phyloP scores from a whole-genome alignment of 352 stramenopile genomes.

The Globisporangium canariense region DNA sequence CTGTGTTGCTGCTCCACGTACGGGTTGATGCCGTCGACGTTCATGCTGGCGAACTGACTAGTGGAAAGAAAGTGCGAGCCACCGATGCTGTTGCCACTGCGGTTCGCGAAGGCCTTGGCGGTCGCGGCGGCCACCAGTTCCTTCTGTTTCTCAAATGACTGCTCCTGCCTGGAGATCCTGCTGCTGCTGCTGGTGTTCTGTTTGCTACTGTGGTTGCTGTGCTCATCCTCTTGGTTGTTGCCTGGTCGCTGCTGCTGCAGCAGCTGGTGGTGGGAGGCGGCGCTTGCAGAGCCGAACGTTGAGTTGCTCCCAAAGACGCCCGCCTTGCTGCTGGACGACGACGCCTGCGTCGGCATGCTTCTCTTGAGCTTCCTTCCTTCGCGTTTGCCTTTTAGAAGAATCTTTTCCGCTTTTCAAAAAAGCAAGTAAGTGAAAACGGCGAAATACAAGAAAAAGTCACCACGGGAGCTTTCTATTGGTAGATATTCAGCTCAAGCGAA shows the following conservation, averaged over 20 bases:
- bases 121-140: conserved; percentile 13
- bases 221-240: conserved; percentile 14
- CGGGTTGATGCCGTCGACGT: conserved; percentile 36
- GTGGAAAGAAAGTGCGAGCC: conserved; percentile 10
- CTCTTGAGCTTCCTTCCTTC: background rate
- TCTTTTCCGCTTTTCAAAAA: background rate
- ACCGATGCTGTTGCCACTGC: conserved; percentile 17
- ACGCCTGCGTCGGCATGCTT: conserved; percentile 10
- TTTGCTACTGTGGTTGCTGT: background rate
- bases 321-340: background rate
- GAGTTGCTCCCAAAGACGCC: background rate
- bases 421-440: background rate
- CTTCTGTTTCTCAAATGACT: conserved; percentile 16
- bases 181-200: background rate
- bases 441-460: background rate
- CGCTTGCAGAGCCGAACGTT: background rate
- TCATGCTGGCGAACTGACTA: background rate
- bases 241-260: background rate
- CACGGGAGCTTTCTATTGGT: background rate
- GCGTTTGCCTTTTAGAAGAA: background rate
- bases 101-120: conserved; percentile 14
- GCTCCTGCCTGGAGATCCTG: conserved; percentile 11
- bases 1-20: conserved; percentile 40
- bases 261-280: background rate
- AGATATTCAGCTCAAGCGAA: background rate